A percentile compares a stretch with the other conserved stretches of the same genome.
These are phyloP conservation scores for Medicago ruthenica DNA, from an alignment of 306 rosid species.

Conservation along the genomic window DNA sequence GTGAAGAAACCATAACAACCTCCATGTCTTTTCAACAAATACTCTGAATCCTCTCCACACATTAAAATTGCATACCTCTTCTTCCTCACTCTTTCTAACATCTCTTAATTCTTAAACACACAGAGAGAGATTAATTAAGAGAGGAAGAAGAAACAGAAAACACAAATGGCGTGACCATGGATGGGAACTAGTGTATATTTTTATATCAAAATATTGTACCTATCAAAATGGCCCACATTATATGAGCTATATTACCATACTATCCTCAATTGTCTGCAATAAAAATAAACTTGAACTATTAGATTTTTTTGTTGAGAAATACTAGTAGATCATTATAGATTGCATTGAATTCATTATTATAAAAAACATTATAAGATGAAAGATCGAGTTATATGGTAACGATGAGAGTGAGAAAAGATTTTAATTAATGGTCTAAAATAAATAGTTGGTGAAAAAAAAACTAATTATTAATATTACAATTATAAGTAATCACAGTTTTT, in stretches of 20 bases:
- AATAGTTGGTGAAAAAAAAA: too few relatives aligned
- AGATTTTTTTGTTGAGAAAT: background rate
- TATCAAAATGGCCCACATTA: slow-evolving; percentile 35
- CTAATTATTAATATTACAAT: too few relatives aligned
- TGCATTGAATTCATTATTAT: too few relatives aligned
- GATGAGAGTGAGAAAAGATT: too few relatives aligned
- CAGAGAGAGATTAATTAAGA: slow-evolving; percentile 8
- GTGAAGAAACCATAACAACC: slow-evolving; percentile 79
- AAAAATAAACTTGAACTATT: background rate
- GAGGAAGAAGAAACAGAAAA: slow-evolving; percentile 6
- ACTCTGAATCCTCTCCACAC: slow-evolving; percentile 93
- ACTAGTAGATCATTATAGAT: too few relatives aligned
- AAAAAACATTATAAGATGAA: too few relatives aligned
- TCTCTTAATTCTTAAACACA: background rate
- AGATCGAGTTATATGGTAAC: too few relatives aligned
- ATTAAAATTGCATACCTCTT: slow-evolving; percentile 65
- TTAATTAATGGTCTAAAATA: too few relatives aligned
- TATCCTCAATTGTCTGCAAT: background rate
- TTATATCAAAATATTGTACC: slow-evolving; percentile 1
- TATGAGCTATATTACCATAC: slow-evolving; percentile 23
- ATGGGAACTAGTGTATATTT: background rate
- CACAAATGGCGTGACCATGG: background rate
- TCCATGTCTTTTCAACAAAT: slow-evolving; percentile 70
- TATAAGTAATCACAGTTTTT: too few relatives aligned
- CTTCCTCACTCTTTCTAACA: slow-evolving; percentile 10